Conservation (phyloP, 1,284 basidiomycete species). For the Phlebopus sp. region DNA sequence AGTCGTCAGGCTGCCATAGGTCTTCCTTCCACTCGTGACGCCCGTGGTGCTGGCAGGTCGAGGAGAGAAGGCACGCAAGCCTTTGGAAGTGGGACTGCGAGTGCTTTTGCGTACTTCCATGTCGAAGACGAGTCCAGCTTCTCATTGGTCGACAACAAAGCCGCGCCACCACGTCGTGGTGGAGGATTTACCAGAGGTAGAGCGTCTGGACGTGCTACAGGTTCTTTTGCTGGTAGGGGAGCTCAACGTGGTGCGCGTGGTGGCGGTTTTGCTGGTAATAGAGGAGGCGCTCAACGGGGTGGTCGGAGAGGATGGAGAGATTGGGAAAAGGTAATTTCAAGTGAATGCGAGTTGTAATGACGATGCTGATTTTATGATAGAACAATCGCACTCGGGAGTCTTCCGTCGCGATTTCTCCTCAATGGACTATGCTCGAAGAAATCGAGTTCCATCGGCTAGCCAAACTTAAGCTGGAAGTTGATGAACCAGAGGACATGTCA, state of each 20-base stretch:
- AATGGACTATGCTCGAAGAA: conserved; percentile 95
- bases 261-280: conserved; percentile 37
- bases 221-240: conserved; percentile 45
- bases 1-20: conserved; percentile 58
- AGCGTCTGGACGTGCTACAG: conserved; percentile 42
- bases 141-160: conserved; percentile 91
- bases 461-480: conserved; percentile 91
- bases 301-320: conserved; percentile 85
- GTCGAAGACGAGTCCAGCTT: conserved; percentile 98
- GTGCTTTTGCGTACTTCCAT: conserved; percentile 98
- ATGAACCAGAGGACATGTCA: conserved; percentile 85
- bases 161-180: conserved; percentile 61
- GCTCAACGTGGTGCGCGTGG: conserved; percentile 44
- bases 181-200: conserved; percentile 62
- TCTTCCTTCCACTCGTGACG: conserved; percentile 44
- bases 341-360: background rate
- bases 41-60: conserved; percentile 52
- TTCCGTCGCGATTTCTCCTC: conserved; percentile 88
- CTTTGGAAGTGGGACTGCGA: conserved; percentile 81
- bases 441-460: conserved; percentile 93
- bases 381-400: conserved; percentile 90
- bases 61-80: conserved; percentile 67
- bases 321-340: conserved; percentile 80
- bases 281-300: conserved; percentile 57
- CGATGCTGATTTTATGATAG: conserved; percentile 39